Evolutionary conservation across 2,329 filamentous ascomycete genomes (phyloP), one percentile per base, ranked within the genome.

Genomic region (Macrophomina pseudophaseolina): DNA sequence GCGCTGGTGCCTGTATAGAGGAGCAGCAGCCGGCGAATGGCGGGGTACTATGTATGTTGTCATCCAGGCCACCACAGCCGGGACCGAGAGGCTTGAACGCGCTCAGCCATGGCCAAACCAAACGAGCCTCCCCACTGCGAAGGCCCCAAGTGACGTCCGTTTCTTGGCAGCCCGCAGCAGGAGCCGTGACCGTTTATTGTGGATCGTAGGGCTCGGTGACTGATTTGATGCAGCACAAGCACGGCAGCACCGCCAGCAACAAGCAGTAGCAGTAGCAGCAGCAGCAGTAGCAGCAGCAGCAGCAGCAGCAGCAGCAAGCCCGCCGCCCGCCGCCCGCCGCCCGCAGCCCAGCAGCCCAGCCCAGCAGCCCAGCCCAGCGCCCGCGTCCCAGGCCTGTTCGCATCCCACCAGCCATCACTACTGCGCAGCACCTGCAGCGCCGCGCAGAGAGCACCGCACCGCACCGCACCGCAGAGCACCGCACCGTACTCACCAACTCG

Each of bases 181-280:
- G 33, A 58, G 49, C 32, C 8, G 32, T 44, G 35, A 35, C 54
- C 54, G 54, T 58, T 58, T 42, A 58, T 58, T 58, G 54, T 58
- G 54, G 54, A 58, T 42, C 54, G 54, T 58, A 58, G 54, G 54
- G 54, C 54, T 58, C 44, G 54, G 54, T 32, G 23, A 23, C 23
- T 23, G 23, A 23, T 23, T 23, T 23, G 23, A 58, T 58, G 54
- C 53, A 42, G 53, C 53, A 56, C 53, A 16, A 30, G 35, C 42
- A 30, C 48, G 30, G 53, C 54, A 44, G 54, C 54, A 42, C 54
- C 38, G 44, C 54, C 54, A 44, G 23, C 23, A 23, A 23, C 23
- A 23, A 23, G 23, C 23, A 23, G 23, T 3, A 23, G 23, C 23
- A 23, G 23, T 3, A 23, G 1, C 23, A 23, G 23, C 23, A 23